Evolutionary conservation across 306 rosid genomes (phyloP), one percentile per base, ranked within the genome.

Genomic region (Sesbania bispinosa): DNA sequence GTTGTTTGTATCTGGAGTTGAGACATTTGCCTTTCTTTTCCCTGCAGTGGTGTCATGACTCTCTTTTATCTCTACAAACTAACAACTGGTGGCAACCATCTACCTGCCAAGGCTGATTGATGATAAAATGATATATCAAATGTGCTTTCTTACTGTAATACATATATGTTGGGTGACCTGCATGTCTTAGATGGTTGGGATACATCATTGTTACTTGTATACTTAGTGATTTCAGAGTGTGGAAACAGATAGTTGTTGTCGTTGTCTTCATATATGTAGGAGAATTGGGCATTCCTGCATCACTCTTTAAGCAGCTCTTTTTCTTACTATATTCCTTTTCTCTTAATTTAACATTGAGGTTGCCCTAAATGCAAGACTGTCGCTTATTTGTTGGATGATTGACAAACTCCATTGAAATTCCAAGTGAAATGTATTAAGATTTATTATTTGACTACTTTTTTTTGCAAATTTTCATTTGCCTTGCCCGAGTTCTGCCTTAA

Each of bases 61-160:
- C 60, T 38, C 11, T 92, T 92, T 80, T 92, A 88, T 82, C 79
- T 88, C 76, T 86, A 48, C 95, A 92, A 92, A 89, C 62, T 88
- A 35, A 89, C 84, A 66, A 89, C 85, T 1, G 98, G 98, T 11
- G 98, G 98, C 77, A 92, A 92, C 83, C 94, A 88, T 69, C 67
- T 92, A 72, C 87, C 92, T 19, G 75, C 81, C 18, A 92, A 92
- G 85, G 86, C 80, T 4, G 78, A 89, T 65, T 85, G 77, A 89
- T 68, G 66, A 46, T 58, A 45, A 8, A 18, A 79, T 62, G 61
- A 33, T 61, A 26, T 20, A 15, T 32, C 8, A 33, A 2, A 45
- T 64, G 21, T 66, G 24, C 29, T 27, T 66, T 26, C 63, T 5
- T 35, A 24, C 58, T 27, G 6, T 46, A 36, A 57, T 10, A 47